phyloP scores from a whole-genome alignment of 352 stramenopile species.

The Phytophthora pistaciae region DNA sequence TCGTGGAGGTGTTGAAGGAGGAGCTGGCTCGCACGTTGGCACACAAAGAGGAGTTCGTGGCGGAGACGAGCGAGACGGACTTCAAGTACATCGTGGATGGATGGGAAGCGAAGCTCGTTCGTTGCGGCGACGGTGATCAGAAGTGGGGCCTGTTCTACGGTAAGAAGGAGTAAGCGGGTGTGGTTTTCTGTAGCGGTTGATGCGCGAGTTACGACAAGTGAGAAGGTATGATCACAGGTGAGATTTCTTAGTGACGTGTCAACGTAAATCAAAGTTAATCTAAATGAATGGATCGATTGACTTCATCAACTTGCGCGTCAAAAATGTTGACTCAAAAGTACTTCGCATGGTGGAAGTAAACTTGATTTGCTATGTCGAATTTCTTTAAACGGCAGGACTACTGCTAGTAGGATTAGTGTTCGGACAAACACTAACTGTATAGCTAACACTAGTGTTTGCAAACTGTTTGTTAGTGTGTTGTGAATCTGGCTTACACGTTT shows the following conservation, averaged over 20 bases:
- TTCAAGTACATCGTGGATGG: constrained; percentile 76
- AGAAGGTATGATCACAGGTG: neutral
- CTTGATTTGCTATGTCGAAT: too few relatives aligned
- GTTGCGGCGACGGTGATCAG: constrained; percentile 73
- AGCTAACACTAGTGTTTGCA: too few relatives aligned
- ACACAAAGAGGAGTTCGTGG: constrained; percentile 73
- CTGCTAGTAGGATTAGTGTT: too few relatives aligned
- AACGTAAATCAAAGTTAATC: neutral
- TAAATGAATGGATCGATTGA: constrained; percentile 1
- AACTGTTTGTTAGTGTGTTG: too few relatives aligned
- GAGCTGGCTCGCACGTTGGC: constrained; percentile 64
- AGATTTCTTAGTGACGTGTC: neutral
- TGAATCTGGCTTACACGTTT: too few relatives aligned
- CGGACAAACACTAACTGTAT: too few relatives aligned
- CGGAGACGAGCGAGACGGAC: constrained; percentile 71
- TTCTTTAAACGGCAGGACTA: too few relatives aligned
- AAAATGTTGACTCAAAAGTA: too few relatives aligned
- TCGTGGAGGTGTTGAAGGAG: constrained; percentile 70
- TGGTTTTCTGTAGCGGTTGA: neutral
- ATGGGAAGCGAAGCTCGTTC: constrained; percentile 75
- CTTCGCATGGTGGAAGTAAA: too few relatives aligned
- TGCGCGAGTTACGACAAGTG: neutral
- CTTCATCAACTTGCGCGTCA: neutral
- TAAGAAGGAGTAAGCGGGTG: constrained; percentile 48
- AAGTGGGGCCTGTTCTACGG: constrained; percentile 84